These are phyloP conservation scores for Eutypella sp. DNA, from an alignment of 2,329 filamentous ascomycete genomes.

Conservation along the genomic window DNA sequence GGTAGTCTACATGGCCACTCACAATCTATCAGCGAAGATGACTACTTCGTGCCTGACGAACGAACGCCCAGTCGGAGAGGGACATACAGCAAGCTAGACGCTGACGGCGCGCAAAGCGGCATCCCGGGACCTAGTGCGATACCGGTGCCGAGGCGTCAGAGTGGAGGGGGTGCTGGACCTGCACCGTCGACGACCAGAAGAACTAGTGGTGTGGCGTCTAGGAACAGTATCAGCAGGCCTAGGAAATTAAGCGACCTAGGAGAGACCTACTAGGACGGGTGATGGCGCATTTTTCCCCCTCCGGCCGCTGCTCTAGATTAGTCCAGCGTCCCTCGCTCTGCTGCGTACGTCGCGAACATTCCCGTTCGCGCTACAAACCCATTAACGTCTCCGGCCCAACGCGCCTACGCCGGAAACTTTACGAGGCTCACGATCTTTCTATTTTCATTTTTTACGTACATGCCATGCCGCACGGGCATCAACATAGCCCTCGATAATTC, in stretches of 20 bases:
- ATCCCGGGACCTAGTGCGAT: conserved; percentile 43
- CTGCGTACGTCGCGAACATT: neutral
- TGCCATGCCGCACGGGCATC: neutral
- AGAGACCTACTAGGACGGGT: conserved; percentile 44
- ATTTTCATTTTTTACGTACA: neutral
- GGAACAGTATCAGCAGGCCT: conserved; percentile 23
- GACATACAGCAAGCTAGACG: conserved; percentile 46
- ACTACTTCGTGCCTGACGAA: conserved; percentile 45
- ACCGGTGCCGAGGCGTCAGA: conserved; percentile 45
- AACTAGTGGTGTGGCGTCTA: conserved; percentile 31
- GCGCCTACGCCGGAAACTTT: neutral
- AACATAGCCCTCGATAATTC: neutral
- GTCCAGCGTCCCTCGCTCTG: neutral
- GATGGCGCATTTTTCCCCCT: neutral
- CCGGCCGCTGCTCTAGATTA: neutral
- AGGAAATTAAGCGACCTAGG: conserved; percentile 45
- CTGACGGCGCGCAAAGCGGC: conserved; percentile 32
- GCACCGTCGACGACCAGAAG: conserved; percentile 24
- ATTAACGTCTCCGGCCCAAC: neutral
- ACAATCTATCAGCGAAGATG: conserved; percentile 52
- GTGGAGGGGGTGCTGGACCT: conserved; percentile 24
- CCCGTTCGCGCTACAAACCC: neutral
- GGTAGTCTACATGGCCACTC: conserved; percentile 57
- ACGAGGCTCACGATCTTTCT: neutral
- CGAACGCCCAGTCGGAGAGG: conserved; percentile 52